Evolutionary conservation across 2,329 filamentous ascomycete species (phyloP), one percentile per base, ranked within the genome.

Genomic region (Microsporum ferrugineum): DNA sequence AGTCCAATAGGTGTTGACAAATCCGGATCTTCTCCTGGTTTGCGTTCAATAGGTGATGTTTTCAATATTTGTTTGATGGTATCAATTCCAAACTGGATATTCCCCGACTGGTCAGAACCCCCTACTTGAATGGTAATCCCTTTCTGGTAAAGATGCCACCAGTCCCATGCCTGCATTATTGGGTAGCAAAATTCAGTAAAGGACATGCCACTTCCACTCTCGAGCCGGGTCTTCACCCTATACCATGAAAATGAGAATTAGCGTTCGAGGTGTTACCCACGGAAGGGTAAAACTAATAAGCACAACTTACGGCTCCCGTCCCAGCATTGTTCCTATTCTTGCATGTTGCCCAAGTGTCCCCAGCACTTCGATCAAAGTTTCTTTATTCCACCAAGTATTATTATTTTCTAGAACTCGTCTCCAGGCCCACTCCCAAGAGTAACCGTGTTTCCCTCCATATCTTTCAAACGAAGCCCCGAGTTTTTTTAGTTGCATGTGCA

Each of bases 71-170:
- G 80, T 72, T 91, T 92, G 68, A 97, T 82, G 2, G 88, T 84
- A 63, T 96, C 89, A 70, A 94, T 87, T 57, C 94, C 94, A 10
- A 91, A 86, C 33, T 95, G 82, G 65, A 99, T 97, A 75, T 99
- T 99, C 64, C 94, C 94, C 71, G 87, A 97, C 76, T 99, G 94
- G 71, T 99, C 94, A 5, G 91, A 91, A 43, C 94, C 94, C 62
- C 94, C 94, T 59, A 99, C 89, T 75, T 99, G 91, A 71, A 97
- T 82, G 70, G 91, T 87, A 7, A 91, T 80, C 56, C 82, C 80
- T 58, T 80, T 82, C 29, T 83, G 80, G 74, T 88, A 95, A 76
- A 97, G 82, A 67, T 88, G 81, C 89, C 89, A 97, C 84, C 91
- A 99, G 72, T 99, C 94, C 88, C 91, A 97, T 27, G 88, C 91